Evolutionary conservation across 371 early-diverging fungal genomes (phyloP), one percentile per base, ranked within the genome.

Genomic region (Rhizomucor pusillus): DNA sequence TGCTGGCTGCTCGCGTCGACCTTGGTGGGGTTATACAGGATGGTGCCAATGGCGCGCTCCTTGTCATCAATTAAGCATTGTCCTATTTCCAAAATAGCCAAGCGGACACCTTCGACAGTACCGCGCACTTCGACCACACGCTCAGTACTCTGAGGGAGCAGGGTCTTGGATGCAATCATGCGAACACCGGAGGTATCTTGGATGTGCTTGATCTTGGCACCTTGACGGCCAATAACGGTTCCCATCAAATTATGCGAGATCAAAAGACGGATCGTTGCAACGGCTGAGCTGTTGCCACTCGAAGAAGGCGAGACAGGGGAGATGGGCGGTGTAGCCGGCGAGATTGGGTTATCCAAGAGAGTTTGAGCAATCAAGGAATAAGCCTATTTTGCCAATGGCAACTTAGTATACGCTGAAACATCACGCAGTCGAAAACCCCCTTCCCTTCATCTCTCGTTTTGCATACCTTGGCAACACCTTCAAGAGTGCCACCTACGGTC

Each of bases 231-330:
- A 66, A 93, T 93, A 53, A 93, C 84, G 16, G 90, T 87, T 20
- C 93, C 93, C 89, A 93, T 90, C 47, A 91, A 70, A 63, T 86
- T 86, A 65, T 92, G 90, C 25, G 91, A 86, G 57, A 93, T 86
- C 62, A 93, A 76, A 34, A 93, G 71, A 51, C 92, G 90, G 47
- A 93, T 75, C 5, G 69, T 67, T 19, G 66, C 60, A 12, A 59
- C 49, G 33, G 53, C 43, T 23, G 39, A 46, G 24, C 41, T 24
- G 29, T 39, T 49, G 47, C 44, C 51, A 7, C 5, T 29, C 18
- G 44, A 44, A 34, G 41, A 43, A 29, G 61, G 47, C 12, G 52
- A 45, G 2, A 56, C 57, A 20, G 66, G 55, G 44, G 68, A 71
- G 61, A 71, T 70, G 52, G 81, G 52, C n/a, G 59, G 55, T 7